A percentile compares a stretch with the other conserved stretches of the same genome.
Conservation (phyloP, 139 green algal genomes). For the Helicosporidium sp. region DNA sequence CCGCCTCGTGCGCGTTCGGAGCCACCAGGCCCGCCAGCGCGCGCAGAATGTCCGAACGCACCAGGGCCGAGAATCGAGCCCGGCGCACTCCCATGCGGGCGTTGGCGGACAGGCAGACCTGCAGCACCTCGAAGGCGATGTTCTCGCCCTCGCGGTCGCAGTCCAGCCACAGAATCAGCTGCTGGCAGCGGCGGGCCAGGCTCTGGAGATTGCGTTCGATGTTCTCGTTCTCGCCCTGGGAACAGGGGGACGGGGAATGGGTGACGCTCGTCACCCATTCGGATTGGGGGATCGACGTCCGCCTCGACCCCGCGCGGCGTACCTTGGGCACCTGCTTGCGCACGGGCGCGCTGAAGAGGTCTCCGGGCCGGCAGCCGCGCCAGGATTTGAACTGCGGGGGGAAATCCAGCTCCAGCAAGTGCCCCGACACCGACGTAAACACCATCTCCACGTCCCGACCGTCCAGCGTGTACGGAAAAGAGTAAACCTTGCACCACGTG, state of each 20-base stretch:
- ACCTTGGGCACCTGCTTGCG: conserved; percentile 41
- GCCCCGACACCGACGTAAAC: conserved; percentile 81
- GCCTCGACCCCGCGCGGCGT: too few relatives aligned
- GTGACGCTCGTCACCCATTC: too few relatives aligned
- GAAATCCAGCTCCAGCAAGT: conserved; percentile 86
- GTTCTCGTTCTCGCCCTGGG: conserved; percentile 35
- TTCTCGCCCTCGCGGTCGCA: conserved; percentile 95
- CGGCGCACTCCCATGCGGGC: conserved; percentile 42
- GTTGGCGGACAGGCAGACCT: conserved; percentile 53
- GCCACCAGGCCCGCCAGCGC: conserved; percentile 33
- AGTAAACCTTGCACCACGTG: conserved; percentile 56
- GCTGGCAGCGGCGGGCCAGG: conserved; percentile 36
- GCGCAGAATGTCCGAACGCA: conserved; percentile 40
- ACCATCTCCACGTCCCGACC: conserved; percentile 44
- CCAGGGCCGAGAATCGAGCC: conserved; percentile 75
- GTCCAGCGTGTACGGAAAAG: conserved; percentile 59
- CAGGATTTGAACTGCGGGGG: conserved; percentile 25
- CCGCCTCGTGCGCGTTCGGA: conserved; percentile 55
- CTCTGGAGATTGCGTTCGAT: conserved; percentile 55
- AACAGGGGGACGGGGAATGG: not conserved
- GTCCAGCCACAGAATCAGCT: conserved; percentile 93
- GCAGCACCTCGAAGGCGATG: conserved; percentile 86
- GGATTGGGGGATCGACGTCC: too few relatives aligned
- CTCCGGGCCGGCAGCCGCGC: conserved; percentile 26
- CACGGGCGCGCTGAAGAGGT: conserved; percentile 42